Base-by-base conservation (phyloP, 495 filamentous ascomycete species). In the Pyrenula massariospora region DNA sequence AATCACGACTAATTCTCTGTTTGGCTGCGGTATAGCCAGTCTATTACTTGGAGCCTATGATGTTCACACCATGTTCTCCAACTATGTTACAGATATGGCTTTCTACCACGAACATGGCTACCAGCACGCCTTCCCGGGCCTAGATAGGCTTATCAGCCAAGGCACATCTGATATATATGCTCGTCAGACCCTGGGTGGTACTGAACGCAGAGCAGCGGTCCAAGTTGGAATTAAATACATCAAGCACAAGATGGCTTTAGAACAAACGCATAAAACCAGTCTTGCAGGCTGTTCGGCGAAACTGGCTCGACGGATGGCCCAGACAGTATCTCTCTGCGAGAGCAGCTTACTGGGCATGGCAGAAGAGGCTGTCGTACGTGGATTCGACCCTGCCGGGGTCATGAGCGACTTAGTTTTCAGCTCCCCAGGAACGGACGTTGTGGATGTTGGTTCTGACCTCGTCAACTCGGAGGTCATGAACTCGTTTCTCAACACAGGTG, bases 61-160 rank as follows among this genome's bases (percentile, higher is more conserved):
- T 53, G 49, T 57, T 42, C 48, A 22, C 25, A 63, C 60, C 23
- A 51, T 67, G 54, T 65, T 58, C 55, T 68, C 66, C 23, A 68
- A 68, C 56, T 65, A 65, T 52, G 58, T 58, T 10, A 61, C 56
- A 8, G 66, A 68, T 56, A 63, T 67, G 62, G 65, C 50, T 24
- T 68, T 68, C 48, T 68, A 65, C 55, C 66, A 67, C 52, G 65
- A 68, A 57, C 66, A 68, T 55, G 66, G 66, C 12, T 68, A 63
- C 55, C 53, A 67, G 54, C 53, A 68, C 25, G 56, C 66, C 57
- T 68, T 67, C 52, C 66, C 66, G 21, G 54, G 53, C 22, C 54
- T 66, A n/a, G 64, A 67, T 50, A 52, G 58, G 24, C 48, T 66
- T 3, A 20, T 67, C 25, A 48, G 55, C 49, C 48, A 24, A 56